Evolutionary conservation across 1,139 yeast species (phyloP).

Genomic region (Debaryomyces singareniensis): DNA sequence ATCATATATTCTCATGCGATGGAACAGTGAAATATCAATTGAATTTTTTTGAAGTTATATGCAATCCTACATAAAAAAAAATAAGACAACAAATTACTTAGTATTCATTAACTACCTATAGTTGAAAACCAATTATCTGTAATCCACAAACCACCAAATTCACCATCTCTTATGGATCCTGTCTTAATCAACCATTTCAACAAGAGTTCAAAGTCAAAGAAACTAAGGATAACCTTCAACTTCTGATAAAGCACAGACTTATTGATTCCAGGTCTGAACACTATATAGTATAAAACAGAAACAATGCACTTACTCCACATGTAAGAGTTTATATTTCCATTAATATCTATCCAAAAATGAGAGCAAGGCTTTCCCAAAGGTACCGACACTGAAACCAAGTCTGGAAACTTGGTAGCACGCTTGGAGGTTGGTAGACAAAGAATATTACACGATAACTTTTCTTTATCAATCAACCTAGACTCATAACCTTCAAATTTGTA

Average conservation of each 20-base stretch:
- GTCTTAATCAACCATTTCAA: conserved; percentile 53
- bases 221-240: conserved; percentile 38
- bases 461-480: conserved; percentile 56
- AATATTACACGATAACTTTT: conserved; percentile 59
- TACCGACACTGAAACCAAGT: conserved; percentile 23
- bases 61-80: neutral
- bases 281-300: conserved; percentile 43
- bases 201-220: conserved; percentile 43
- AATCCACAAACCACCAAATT: conserved; percentile 44
- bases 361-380: conserved; percentile 61
- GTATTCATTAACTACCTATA: conserved; percentile 15
- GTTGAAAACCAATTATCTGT: conserved; percentile 48
- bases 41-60: neutral
- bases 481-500: conserved; percentile 50
- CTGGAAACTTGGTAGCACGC: neutral
- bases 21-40: too few relatives aligned
- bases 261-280: conserved; percentile 64
- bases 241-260: conserved; percentile 22
- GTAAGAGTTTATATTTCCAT: conserved; percentile 50
- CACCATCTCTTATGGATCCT: conserved; percentile 31
- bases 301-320: conserved; percentile 57
- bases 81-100: conserved; percentile 1
- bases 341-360: conserved; percentile 65
- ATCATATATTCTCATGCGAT: too few relatives aligned
- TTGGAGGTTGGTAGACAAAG: conserved; percentile 17